phyloP scores from a whole-genome alignment of 768 basidiomycete species.

The Termitomyces heimii region DNA sequence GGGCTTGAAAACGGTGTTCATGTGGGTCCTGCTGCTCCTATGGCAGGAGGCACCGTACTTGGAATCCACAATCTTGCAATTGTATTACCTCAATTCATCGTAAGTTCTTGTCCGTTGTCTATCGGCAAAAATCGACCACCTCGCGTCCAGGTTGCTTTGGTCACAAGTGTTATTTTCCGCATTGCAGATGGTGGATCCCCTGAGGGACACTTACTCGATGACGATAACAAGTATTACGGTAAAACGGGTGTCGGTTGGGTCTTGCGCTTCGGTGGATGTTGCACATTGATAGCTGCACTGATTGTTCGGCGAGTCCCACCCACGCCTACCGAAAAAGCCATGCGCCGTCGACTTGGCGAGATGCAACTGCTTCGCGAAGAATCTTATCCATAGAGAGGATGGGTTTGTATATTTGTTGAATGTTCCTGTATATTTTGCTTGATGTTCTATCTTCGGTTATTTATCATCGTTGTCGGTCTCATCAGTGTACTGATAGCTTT shows the following conservation, averaged over 20 bases:
- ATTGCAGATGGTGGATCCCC: constrained; percentile 56
- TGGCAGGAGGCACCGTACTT: constrained; percentile 86
- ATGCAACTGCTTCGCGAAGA: constrained; percentile 73
- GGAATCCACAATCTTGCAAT: constrained; percentile 96
- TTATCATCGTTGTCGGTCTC: background rate
- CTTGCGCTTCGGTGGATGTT: constrained; percentile 85
- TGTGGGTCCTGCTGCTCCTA: constrained; percentile 34
- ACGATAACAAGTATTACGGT: constrained; percentile 58
- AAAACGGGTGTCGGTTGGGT: constrained; percentile 95
- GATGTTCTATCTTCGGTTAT: background rate
- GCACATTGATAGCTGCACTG: constrained; percentile 76
- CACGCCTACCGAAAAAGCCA: constrained; percentile 88
- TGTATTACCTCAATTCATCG: constrained; percentile 91
- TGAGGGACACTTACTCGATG: constrained; percentile 27
- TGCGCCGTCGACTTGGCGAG: constrained; percentile 73
- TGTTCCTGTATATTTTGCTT: constrained; percentile 3
- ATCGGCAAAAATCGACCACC: constrained; percentile 9
- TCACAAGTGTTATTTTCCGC: constrained; percentile 84
- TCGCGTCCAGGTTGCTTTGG: constrained; percentile 62
- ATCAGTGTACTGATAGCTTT: constrained; percentile 5
- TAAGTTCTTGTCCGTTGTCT: constrained; percentile 32
- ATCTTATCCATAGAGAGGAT: constrained; percentile 30
- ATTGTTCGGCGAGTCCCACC: constrained; percentile 80
- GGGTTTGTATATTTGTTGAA: constrained; percentile 2
- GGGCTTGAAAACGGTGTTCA: constrained; percentile 35